Evolutionary conservation across 352 stramenopile genomes (phyloP).

Genomic region (Blastocystis sp.): DNA sequence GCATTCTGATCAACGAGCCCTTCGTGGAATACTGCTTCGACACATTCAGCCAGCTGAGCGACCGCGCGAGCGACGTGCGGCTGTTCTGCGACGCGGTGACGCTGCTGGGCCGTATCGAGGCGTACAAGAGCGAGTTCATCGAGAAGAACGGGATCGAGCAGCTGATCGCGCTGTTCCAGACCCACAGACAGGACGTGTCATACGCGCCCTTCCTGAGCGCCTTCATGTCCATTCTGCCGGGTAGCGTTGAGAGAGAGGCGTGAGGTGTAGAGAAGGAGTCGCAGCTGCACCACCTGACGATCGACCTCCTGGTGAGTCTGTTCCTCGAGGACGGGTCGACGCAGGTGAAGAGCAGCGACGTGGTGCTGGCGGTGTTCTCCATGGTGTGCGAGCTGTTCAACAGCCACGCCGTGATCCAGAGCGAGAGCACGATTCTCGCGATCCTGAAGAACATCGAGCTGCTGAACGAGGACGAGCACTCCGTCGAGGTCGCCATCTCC

Average conservation of each 20-base stretch:
- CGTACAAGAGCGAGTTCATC: conserved; percentile 2
- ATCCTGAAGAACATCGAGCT: conserved; percentile 1
- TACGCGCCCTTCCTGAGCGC: background rate
- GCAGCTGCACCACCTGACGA: background rate
- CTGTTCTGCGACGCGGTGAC: background rate
- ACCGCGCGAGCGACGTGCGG: background rate
- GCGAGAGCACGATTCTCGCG: background rate
- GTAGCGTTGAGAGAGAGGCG: background rate
- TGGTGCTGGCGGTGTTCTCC: background rate
- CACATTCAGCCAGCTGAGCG: conserved; percentile 1
- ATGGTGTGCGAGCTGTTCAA: background rate
- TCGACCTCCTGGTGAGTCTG: background rate
- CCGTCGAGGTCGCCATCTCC: conserved; percentile 7
- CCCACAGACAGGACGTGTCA: background rate
- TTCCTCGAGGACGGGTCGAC: background rate
- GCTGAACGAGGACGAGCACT: background rate
- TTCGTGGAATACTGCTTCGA: background rate
- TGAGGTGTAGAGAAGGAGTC: background rate
- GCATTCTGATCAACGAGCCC: background rate
- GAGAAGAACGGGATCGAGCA: background rate
- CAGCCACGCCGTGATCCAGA: background rate
- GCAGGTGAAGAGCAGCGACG: background rate
- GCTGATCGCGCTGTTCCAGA: background rate
- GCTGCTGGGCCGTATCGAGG: background rate
- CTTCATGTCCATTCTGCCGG: background rate